phyloP scores from a whole-genome alignment of 1,284 basidiomycete genomes.

The Schizophyllum amplum region DNA sequence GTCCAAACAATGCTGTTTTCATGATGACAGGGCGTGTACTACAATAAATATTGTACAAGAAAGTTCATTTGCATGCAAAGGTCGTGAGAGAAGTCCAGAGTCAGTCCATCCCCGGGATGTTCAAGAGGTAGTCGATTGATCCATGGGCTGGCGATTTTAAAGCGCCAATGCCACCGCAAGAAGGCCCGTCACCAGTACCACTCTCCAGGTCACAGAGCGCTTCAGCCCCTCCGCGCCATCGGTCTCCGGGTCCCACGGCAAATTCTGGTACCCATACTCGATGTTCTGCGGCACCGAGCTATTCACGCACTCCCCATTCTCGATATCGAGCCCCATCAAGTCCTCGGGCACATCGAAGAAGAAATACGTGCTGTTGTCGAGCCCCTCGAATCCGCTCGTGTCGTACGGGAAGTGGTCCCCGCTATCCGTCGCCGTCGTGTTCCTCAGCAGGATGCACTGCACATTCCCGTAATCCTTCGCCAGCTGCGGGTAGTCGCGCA shows the following conservation, averaged over 20 bases:
- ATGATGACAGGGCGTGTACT: no score
- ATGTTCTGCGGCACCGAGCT: conserved; percentile 9
- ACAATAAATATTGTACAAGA: no score
- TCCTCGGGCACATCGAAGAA: conserved; percentile 16
- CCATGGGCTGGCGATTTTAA: no score
- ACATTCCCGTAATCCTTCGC: conserved; percentile 21
- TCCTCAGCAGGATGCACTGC: conserved; percentile 24
- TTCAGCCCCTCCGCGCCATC: not conserved
- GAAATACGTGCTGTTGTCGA: conserved; percentile 21
- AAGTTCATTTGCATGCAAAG: no score
- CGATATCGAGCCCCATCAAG: conserved; percentile 6
- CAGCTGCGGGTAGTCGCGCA: conserved; percentile 22
- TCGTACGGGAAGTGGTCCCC: conserved; percentile 24
- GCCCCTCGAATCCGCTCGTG: conserved; percentile 21
- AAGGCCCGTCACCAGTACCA: not conserved
- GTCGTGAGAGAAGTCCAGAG: no score
- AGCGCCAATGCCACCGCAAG: not conserved
- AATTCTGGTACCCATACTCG: conserved; percentile 6
- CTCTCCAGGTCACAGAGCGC: not conserved
- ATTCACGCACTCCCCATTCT: conserved; percentile 7
- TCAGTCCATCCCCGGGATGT: no score
- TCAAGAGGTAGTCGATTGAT: no score
- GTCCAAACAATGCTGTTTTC: no score
- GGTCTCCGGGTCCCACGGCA: conserved; percentile 1
- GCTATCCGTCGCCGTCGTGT: conserved; percentile 22